Percentiles rank a stretch among this genome's conserved stretches.
Evolutionary conservation across 177 flowering plant genomes (phyloP).

Genomic region (Tripterygium wilfordii): DNA sequence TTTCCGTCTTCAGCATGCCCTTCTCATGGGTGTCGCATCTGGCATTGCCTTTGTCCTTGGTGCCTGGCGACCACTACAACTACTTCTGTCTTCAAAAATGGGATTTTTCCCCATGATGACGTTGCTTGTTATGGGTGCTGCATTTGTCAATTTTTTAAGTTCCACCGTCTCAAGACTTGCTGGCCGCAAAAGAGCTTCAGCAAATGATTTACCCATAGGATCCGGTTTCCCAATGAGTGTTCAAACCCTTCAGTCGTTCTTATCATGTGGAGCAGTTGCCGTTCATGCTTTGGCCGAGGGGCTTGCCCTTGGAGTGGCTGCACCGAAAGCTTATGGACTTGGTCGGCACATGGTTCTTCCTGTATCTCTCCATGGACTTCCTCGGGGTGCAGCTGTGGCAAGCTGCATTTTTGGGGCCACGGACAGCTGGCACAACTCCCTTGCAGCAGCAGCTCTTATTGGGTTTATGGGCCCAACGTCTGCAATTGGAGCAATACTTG

Average conservation of each 20-base stretch:
- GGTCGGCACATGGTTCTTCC: conserved; percentile 93
- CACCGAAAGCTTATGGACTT: conserved; percentile 93
- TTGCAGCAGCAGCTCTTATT: conserved; percentile 67
- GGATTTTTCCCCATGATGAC: conserved; percentile 44
- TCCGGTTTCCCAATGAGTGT: conserved; percentile 53
- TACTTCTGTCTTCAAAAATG: conserved; percentile 63
- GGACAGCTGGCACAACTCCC: conserved; percentile 80
- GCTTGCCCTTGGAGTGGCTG: conserved; percentile 96
- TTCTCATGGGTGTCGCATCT: conserved; percentile 78
- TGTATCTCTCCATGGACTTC: conserved; percentile 85
- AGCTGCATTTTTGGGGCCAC: conserved; percentile 89
- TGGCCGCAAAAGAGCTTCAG: conserved; percentile 48
- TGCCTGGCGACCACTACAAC: conserved; percentile 83
- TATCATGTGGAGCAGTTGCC: conserved; percentile 69
- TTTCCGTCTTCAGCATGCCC: conserved; percentile 68
- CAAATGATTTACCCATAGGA: conserved; percentile 31
- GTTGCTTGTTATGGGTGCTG: conserved; percentile 49
- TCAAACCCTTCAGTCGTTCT: conserved; percentile 71
- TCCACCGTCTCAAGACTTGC: conserved; percentile 39
- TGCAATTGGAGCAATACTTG: conserved; percentile 82
- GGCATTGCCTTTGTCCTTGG: conserved; percentile 92
- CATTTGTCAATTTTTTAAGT: conserved; percentile 38
- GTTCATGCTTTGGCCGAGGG: conserved; percentile 93
- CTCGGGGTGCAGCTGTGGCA: conserved; percentile 93
- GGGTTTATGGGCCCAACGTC: conserved; percentile 81